Conservation (phyloP, 75 land plant genomes). For the Ceratopteris richardii region DNA sequence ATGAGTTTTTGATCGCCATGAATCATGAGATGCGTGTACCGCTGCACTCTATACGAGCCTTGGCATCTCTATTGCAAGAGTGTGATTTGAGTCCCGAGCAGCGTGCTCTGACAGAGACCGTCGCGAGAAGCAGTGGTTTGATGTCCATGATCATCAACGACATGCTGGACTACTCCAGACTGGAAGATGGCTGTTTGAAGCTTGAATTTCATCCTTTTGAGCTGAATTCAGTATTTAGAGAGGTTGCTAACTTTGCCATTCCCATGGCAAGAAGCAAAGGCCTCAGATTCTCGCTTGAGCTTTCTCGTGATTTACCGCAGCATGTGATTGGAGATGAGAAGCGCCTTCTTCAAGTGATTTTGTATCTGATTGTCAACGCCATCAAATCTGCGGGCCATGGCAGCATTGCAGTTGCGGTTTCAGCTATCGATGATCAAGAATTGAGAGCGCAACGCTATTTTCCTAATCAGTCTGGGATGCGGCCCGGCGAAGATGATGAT, state of each 20-base stretch:
- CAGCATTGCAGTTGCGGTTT: conserved; percentile 32
- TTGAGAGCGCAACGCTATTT: conserved; percentile 9
- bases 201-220: conserved; percentile 50
- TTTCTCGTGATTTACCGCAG: conserved; percentile 42
- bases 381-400: conserved; percentile 35
- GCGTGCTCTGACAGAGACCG: conserved; percentile 41
- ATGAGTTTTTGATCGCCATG: conserved; percentile 66
- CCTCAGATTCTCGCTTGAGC: conserved; percentile 39
- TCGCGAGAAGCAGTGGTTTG: conserved; percentile 53
- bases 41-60: conserved; percentile 61
- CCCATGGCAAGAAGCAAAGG: conserved; percentile 51
- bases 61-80: conserved; percentile 60
- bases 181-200: conserved; percentile 42
- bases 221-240: conserved; percentile 47
- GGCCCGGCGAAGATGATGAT: conserved; percentile 43
- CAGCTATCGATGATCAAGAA: conserved; percentile 15
- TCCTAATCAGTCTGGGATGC: conserved; percentile 34
- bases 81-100: conserved; percentile 39
- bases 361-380: conserved; percentile 69
- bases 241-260: conserved; percentile 47
- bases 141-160: conserved; percentile 57
- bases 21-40: conserved; percentile 80
- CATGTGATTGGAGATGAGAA: conserved; percentile 64
- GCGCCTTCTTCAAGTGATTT: conserved; percentile 56
- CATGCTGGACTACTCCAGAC: conserved; percentile 46